Evolutionary conservation across 495 filamentous ascomycete genomes (phyloP).

Genomic region (Talaromyces ruber): DNA sequence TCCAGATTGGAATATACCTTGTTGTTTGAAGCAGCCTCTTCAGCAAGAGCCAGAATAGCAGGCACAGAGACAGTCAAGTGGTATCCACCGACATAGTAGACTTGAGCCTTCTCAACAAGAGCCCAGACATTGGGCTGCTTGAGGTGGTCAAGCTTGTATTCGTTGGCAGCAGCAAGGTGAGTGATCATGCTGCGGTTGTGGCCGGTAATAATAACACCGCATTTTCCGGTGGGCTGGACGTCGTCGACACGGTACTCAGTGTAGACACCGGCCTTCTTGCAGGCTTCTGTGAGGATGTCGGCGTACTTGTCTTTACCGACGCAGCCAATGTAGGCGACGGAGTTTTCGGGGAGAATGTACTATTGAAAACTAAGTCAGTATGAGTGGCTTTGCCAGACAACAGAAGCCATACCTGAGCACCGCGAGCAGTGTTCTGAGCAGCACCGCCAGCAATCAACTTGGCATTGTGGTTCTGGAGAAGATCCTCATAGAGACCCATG

Average conservation of each 20-base stretch:
- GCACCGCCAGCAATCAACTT: slow-evolving; percentile 95
- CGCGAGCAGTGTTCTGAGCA: slow-evolving; percentile 95
- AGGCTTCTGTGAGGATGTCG: slow-evolving; percentile 71
- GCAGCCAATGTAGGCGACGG: slow-evolving; percentile 85
- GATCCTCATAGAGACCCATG: slow-evolving; percentile 80
- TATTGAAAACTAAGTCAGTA: slow-evolving; percentile 22
- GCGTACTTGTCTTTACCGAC: slow-evolving; percentile 89
- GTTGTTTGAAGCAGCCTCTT: slow-evolving; percentile 80
- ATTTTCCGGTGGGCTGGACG: slow-evolving; percentile 76
- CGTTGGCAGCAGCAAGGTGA: slow-evolving; percentile 91
- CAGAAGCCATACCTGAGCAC: slow-evolving; percentile 57
- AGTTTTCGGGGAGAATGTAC: slow-evolving; percentile 85
- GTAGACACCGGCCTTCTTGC: slow-evolving; percentile 72
- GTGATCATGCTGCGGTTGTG: slow-evolving; percentile 91
- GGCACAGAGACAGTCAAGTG: slow-evolving; percentile 83
- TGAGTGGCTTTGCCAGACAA: neutral
- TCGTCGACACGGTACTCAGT: slow-evolving; percentile 90
- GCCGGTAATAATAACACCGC: slow-evolving; percentile 93
- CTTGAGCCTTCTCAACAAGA: slow-evolving; percentile 75
- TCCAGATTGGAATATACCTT: too few relatives aligned
- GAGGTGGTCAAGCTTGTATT: slow-evolving; percentile 91
- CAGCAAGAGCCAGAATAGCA: slow-evolving; percentile 77
- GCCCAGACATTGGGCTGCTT: slow-evolving; percentile 86
- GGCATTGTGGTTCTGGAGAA: slow-evolving; percentile 75
- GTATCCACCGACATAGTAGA: slow-evolving; percentile 91